These are phyloP conservation scores for Cladorrhinum sp. DNA, from an alignment of 2,329 filamentous ascomycete species.

Conservation along the genomic window DNA sequence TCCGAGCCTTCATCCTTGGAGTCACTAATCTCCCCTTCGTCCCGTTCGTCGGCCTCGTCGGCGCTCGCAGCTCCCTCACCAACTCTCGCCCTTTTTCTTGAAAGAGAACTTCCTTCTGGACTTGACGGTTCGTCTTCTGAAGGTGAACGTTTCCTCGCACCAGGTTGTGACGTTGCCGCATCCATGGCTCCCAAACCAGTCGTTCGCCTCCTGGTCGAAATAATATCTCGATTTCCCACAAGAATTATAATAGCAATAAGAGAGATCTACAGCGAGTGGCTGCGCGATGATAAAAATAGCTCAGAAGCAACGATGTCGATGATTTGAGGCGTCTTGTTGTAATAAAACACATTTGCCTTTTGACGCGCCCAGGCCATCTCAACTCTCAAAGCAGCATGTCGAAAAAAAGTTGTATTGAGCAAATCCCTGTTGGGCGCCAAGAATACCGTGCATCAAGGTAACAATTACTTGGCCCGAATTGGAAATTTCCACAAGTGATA, in stretches of 20 bases:
- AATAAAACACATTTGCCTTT: background rate
- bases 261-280: background rate
- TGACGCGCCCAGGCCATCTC: too few relatives aligned
- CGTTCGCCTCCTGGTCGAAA: background rate
- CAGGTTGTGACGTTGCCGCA: background rate
- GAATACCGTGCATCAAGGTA: background rate
- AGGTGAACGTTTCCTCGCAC: background rate
- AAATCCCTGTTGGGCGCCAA: background rate
- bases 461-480: background rate
- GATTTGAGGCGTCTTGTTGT: background rate
- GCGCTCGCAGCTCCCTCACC: background rate
- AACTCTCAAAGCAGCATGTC: background rate
- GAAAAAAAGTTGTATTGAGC: background rate
- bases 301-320: background rate
- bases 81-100: background rate
- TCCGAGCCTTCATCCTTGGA: background rate
- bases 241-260: background rate
- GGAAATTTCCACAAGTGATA: background rate
- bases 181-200: background rate
- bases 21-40: slow-evolving; percentile 24
- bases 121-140: slow-evolving; percentile 1
- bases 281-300: background rate
- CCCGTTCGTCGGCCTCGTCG: slow-evolving; percentile 28
- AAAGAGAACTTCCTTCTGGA: background rate
- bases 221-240: background rate